These are phyloP conservation scores for Protomyces inundatus DNA, from an alignment of 1,139 yeast species.

Conservation along the genomic window DNA sequence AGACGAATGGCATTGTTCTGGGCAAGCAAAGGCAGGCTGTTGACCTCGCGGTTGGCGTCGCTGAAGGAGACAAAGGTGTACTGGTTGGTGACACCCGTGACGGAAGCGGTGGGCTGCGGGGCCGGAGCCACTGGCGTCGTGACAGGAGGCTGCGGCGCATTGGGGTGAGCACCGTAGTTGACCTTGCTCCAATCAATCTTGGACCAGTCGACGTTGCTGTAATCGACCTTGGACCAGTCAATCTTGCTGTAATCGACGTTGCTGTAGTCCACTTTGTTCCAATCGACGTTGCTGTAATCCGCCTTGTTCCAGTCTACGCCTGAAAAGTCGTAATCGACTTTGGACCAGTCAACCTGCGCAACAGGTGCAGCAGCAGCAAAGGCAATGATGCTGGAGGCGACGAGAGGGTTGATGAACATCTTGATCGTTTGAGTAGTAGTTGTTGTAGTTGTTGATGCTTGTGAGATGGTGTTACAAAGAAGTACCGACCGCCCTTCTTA, in stretches of 20 bases:
- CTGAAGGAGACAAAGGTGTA: no score
- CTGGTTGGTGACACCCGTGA: neutral
- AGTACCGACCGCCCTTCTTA: neutral
- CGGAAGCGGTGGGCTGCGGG: neutral
- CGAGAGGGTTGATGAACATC: neutral
- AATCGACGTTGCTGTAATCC: neutral
- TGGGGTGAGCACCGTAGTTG: neutral
- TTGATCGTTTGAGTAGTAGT: neutral
- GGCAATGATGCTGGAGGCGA: neutral
- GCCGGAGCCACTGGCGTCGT: neutral
- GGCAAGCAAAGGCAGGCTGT: slow-evolving; percentile 6
- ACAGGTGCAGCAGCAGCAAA: neutral
- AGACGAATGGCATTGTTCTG: slow-evolving; percentile 1
- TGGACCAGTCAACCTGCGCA: slow-evolving; percentile 2
- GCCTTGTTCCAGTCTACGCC: slow-evolving; percentile 4
- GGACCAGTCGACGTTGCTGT: slow-evolving; percentile 16
- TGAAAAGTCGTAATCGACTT: slow-evolving; percentile 15
- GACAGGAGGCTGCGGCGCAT: neutral
- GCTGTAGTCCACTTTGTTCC: neutral
- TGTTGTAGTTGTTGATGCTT: neutral
- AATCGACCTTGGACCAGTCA: neutral
- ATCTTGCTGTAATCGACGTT: neutral
- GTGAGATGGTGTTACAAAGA: no score
- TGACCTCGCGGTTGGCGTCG: no score
- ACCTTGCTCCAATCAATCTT: slow-evolving; percentile 3